Percentiles rank a stretch among this genome's conserved stretches.
These are phyloP conservation scores for Saccharomycopsis fermentans DNA, from an alignment of 805 yeast genomes.

Conservation along the genomic window DNA sequence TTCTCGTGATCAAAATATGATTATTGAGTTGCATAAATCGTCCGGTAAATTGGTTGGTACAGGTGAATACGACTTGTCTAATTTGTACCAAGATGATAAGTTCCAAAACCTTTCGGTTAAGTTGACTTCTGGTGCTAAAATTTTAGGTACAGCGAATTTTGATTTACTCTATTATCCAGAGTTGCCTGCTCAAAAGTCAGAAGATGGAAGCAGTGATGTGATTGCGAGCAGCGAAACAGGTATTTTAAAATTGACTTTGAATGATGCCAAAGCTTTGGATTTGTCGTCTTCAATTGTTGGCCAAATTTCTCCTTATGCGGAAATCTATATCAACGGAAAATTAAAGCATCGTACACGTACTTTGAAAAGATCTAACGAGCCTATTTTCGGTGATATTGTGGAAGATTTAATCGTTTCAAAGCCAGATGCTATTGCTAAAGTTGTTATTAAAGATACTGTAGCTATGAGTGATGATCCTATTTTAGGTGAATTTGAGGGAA, in stretches of 20 bases:
- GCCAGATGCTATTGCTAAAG: slow-evolving; percentile 40
- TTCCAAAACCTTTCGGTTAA: slow-evolving; percentile 27
- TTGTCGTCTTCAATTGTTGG: slow-evolving; percentile 37
- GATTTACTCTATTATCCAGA: slow-evolving; percentile 31
- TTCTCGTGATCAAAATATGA: slow-evolving; percentile 45
- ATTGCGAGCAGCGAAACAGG: slow-evolving; percentile 59
- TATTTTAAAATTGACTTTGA: slow-evolving; percentile 53
- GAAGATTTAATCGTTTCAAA: slow-evolving; percentile 58
- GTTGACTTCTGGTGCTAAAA: slow-evolving; percentile 14
- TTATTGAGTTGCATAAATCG: slow-evolving; percentile 17
- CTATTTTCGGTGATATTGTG: slow-evolving; percentile 54
- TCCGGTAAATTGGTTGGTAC: slow-evolving; percentile 11
- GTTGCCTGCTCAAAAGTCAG: slow-evolving; percentile 16
- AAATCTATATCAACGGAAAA: slow-evolving; percentile 47
- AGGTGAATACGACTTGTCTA: slow-evolving; percentile 37
- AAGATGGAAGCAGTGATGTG: slow-evolving; percentile 21
- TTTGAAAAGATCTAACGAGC: slow-evolving; percentile 59
- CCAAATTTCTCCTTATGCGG: slow-evolving; percentile 52
- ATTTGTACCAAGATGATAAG: slow-evolving; percentile 41
- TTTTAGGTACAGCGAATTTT: slow-evolving; percentile 39
- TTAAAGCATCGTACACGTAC: slow-evolving; percentile 48
- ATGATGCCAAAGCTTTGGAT: slow-evolving; percentile 52
- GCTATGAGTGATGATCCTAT: slow-evolving; percentile 35
- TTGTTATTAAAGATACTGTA: slow-evolving; percentile 53
- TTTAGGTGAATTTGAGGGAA: slow-evolving; percentile 44